phyloP scores from a whole-genome alignment of 495 filamentous ascomycete species.

The Chaetomium fimeti region DNA sequence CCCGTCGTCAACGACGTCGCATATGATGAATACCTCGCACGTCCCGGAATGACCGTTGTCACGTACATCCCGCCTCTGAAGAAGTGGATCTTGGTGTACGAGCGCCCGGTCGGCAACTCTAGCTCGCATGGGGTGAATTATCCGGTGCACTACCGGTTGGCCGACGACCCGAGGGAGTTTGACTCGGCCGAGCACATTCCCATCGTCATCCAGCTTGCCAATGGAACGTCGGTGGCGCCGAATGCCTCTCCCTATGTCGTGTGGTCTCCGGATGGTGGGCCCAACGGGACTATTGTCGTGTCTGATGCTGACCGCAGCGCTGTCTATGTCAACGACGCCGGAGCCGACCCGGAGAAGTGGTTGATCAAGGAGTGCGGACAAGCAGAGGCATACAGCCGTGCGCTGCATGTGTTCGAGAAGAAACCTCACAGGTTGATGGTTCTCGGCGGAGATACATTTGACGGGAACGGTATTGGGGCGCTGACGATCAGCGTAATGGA shows the following conservation, averaged over 20 bases:
- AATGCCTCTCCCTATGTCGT: constrained; percentile 56
- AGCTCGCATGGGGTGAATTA: constrained; percentile 32
- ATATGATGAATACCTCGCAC: constrained; percentile 58
- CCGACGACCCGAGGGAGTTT: constrained; percentile 55
- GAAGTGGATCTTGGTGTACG: constrained; percentile 34
- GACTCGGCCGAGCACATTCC: constrained; percentile 43
- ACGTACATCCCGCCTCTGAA: constrained; percentile 31
- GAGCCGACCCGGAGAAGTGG: constrained; percentile 58
- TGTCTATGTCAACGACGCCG: constrained; percentile 57
- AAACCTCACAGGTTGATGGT: constrained; percentile 41
- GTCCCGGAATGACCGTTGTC: constrained; percentile 67
- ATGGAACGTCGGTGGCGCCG: constrained; percentile 39
- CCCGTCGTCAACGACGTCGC: constrained; percentile 60
- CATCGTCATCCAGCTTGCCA: constrained; percentile 41
- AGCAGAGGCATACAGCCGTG: constrained; percentile 50
- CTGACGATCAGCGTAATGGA: constrained; percentile 13
- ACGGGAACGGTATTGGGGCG: constrained; percentile 15
- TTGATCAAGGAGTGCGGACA: constrained; percentile 46
- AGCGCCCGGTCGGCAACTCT: constrained; percentile 33
- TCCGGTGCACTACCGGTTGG: constrained; percentile 57
- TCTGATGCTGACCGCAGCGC: constrained; percentile 51
- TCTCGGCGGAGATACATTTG: constrained; percentile 31
- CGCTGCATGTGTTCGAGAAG: constrained; percentile 47
- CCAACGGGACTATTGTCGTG: constrained; percentile 58
- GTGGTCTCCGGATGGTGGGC: constrained; percentile 54